Evolutionary conservation across 2,329 filamentous ascomycete species (phyloP).

Genomic region (Dactylonectria macrodidyma): DNA sequence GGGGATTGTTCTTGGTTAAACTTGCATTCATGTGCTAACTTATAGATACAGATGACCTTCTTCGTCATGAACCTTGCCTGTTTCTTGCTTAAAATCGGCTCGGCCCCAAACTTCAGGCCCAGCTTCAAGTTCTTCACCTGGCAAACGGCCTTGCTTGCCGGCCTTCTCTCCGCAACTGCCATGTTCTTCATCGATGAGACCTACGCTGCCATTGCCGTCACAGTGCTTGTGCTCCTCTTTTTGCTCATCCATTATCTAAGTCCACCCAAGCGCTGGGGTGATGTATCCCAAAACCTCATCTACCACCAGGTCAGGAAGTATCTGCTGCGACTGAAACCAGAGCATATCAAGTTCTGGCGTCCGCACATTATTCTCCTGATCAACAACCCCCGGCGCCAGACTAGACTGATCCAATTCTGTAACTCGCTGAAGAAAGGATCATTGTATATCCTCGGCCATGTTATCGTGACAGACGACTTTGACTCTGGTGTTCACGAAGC

Average conservation of each 20-base stretch:
- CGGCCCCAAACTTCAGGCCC: constrained; percentile 89
- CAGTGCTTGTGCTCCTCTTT: constrained; percentile 82
- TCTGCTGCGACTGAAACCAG: constrained; percentile 83
- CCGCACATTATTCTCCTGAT: constrained; percentile 89
- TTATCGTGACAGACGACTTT: constrained; percentile 90
- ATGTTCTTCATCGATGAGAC: constrained; percentile 94
- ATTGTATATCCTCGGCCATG: constrained; percentile 87
- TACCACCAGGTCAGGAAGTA: constrained; percentile 91
- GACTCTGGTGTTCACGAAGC: constrained; percentile 84
- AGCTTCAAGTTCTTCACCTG: constrained; percentile 93
- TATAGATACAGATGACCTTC: constrained; percentile 89
- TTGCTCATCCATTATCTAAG: constrained; percentile 88
- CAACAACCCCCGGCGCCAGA: constrained; percentile 86
- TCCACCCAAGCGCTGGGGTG: constrained; percentile 90
- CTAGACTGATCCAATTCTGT: constrained; percentile 89
- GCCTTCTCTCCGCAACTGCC: constrained; percentile 81
- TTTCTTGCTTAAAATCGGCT: constrained; percentile 88
- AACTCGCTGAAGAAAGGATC: constrained; percentile 92
- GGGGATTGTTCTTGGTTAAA: background rate
- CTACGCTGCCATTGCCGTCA: constrained; percentile 83
- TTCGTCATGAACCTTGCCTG: constrained; percentile 90
- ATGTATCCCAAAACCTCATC: constrained; percentile 90
- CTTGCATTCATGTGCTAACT: background rate
- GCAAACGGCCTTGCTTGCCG: constrained; percentile 83
- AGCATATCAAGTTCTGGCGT: constrained; percentile 95